phyloP scores from a whole-genome alignment of 2,329 filamentous ascomycete species.

The Fusarium sp. region DNA sequence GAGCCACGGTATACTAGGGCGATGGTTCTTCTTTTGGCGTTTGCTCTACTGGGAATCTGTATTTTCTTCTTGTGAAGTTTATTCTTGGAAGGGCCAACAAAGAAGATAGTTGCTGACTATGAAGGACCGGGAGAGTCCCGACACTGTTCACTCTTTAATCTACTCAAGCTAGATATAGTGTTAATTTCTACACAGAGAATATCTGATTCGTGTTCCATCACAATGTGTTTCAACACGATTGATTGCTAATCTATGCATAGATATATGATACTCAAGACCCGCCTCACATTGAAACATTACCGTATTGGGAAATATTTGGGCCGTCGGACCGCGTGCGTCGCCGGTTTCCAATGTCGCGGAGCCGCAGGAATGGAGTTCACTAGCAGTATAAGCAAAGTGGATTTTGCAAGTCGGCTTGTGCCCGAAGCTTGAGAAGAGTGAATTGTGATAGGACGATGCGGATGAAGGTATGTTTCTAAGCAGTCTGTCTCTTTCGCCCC shows the following conservation, averaged over 20 bases:
- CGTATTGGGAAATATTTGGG: not conserved
- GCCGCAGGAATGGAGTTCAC: conserved; percentile 1
- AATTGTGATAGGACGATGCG: too few species aligned
- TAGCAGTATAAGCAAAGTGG: not conserved
- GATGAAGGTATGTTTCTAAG: too few species aligned
- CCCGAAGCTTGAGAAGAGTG: not conserved
- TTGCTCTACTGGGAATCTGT: not conserved
- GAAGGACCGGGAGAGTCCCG: not conserved
- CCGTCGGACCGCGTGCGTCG: not conserved
- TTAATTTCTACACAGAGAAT: not conserved
- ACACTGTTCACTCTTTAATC: not conserved
- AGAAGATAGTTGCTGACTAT: not conserved
- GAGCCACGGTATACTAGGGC: not conserved
- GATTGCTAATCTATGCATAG: too few species aligned
- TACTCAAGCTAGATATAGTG: not conserved
- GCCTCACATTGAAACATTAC: rapidly evolving
- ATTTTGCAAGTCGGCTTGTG: not conserved
- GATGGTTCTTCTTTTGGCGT: not conserved
- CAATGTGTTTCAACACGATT: not conserved
- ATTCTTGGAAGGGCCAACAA: not conserved
- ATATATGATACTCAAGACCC: not conserved
- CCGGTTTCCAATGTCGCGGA: not conserved
- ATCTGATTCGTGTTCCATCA: not conserved
- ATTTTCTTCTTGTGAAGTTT: not conserved
- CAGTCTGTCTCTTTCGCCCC: not conserved